These are phyloP conservation scores for Penicillium sp. DNA, from an alignment of 2,329 filamentous ascomycete genomes.

Conservation along the genomic window DNA sequence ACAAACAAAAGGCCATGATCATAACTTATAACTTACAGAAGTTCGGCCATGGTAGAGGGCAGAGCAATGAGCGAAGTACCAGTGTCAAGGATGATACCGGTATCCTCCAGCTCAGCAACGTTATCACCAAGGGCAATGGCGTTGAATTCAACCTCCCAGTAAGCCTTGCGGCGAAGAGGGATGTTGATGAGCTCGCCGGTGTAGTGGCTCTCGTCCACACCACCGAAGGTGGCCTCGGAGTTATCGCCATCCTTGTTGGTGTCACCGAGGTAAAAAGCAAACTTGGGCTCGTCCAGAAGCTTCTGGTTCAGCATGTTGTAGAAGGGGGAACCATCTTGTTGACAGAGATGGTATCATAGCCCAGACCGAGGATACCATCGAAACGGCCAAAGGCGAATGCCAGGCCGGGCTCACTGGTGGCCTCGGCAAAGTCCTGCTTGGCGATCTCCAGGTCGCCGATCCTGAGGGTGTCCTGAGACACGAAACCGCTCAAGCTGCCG, in stretches of 20 bases:
- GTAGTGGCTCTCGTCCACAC: constrained; percentile 74
- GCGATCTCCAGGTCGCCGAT: constrained; percentile 89
- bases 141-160: constrained; percentile 98
- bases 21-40: constrained; percentile 50
- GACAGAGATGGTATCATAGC: constrained; percentile 94
- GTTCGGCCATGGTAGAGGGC: constrained; percentile 82
- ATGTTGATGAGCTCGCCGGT: constrained; percentile 87
- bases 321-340: constrained; percentile 89
- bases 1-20: constrained; percentile 35
- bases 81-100: constrained; percentile 94
- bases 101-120: constrained; percentile 84
- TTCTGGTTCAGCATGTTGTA: constrained; percentile 92
- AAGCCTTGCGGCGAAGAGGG: constrained; percentile 94
- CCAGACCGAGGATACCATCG: constrained; percentile 91
- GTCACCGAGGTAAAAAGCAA: constrained; percentile 90
- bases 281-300: constrained; percentile 84
- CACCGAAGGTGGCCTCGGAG: constrained; percentile 87
- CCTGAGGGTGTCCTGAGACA: constrained; percentile 78
- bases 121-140: constrained; percentile 82
- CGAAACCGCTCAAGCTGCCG: constrained; percentile 85
- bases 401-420: constrained; percentile 88
- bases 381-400: constrained; percentile 97
- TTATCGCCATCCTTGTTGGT: constrained; percentile 64
- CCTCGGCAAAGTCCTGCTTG: constrained; percentile 91
- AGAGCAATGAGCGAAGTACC: constrained; percentile 97